Percentiles rank a stretch among this genome's conserved stretches.
Evolutionary conservation across 2,329 filamentous ascomycete genomes (phyloP).

Genomic region (Blumeria hordei): DNA sequence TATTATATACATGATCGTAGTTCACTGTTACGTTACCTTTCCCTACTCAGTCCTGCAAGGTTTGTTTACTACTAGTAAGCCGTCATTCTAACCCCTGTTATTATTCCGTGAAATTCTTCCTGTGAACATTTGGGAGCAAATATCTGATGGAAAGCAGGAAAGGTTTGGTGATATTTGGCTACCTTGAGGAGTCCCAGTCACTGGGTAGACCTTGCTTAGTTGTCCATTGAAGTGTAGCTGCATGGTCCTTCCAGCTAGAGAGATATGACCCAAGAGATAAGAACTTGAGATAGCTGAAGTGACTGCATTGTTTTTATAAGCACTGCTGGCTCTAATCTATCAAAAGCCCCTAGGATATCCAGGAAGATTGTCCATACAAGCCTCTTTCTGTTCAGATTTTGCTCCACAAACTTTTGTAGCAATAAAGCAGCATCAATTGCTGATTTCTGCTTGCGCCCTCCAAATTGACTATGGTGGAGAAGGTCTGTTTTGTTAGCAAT

Average conservation of each 20-base stretch:
- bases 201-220: no score
- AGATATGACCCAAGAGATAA: neutral
- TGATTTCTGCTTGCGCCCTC: neutral
- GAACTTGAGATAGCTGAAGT: neutral
- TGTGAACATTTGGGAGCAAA: neutral
- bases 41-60: no score
- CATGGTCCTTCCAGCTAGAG: neutral
- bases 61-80: no score
- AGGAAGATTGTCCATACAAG: neutral
- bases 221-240: no score
- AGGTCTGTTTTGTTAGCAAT: neutral
- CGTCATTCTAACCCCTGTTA: no score
- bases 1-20: no score
- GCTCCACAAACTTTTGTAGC: neutral
- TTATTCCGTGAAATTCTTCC: neutral
- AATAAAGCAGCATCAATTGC: neutral
- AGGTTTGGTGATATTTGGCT: neutral
- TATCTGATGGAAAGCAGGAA: neutral
- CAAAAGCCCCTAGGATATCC: neutral
- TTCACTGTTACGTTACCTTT: no score
- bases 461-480: neutral
- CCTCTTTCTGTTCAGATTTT: neutral
- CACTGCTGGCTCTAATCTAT: neutral
- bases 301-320: neutral
- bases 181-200: neutral